A percentile compares a stretch with the other conserved stretches of the same genome.
These are phyloP conservation scores for Hamiltosporidium tvaerminnensis DNA, from an alignment of 371 early-diverging fungal species.

Conservation along the genomic window DNA sequence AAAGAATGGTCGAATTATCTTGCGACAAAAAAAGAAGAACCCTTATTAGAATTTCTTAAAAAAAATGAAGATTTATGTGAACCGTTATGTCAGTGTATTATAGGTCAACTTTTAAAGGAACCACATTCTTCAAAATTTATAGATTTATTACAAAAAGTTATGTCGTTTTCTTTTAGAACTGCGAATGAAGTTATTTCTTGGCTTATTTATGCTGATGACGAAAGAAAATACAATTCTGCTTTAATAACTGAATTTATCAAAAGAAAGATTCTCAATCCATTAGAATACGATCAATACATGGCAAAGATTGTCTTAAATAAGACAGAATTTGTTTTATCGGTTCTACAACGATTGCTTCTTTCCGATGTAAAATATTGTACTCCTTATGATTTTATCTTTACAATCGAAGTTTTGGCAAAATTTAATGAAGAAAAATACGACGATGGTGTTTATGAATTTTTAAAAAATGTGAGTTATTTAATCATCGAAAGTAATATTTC, in stretches of 20 bases:
- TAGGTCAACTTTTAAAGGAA: slow-evolving; percentile 9
- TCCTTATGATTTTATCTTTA: slow-evolving; percentile 52
- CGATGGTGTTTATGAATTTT: background rate
- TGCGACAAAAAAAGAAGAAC: slow-evolving; percentile 18
- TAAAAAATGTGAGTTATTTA: background rate
- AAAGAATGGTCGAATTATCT: slow-evolving; percentile 29
- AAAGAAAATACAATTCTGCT: slow-evolving; percentile 37
- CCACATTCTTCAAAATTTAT: slow-evolving; percentile 16
- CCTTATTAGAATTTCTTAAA: slow-evolving; percentile 5
- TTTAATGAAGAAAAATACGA: background rate
- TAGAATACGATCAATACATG: slow-evolving; percentile 51
- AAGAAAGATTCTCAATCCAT: slow-evolving; percentile 7
- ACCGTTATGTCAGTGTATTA: slow-evolving; percentile 13
- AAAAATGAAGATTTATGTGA: slow-evolving; percentile 23
- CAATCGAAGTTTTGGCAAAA: slow-evolving; percentile 48
- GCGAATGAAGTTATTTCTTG: slow-evolving; percentile 45
- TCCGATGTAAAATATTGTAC: slow-evolving; percentile 34
- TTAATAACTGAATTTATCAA: slow-evolving; percentile 48
- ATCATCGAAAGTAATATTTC: background rate
- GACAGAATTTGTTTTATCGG: slow-evolving; percentile 28
- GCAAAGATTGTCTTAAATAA: slow-evolving; percentile 25
- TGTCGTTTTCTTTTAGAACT: slow-evolving; percentile 41
- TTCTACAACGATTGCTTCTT: slow-evolving; percentile 33
- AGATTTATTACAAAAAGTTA: slow-evolving; percentile 37
- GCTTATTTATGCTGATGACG: slow-evolving; percentile 51